Conservation (phyloP, 768 basidiomycete genomes). For the Guyanaporus albipodus region DNA sequence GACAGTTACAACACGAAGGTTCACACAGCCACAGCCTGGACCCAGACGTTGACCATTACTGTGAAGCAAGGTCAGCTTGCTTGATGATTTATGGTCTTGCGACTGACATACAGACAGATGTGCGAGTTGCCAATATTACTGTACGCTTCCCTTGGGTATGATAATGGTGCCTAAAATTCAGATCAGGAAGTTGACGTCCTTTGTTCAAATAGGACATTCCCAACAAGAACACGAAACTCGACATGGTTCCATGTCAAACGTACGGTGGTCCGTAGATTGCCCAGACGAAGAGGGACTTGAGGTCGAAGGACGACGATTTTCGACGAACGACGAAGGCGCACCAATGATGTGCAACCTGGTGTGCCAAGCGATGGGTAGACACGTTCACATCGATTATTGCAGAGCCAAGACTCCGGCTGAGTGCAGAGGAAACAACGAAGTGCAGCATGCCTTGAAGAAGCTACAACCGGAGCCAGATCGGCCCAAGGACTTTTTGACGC, state of each 20-base stretch:
- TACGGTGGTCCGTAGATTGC: slow-evolving; percentile 52
- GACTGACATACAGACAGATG: slow-evolving; percentile 36
- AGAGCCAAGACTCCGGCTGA: slow-evolving; percentile 31
- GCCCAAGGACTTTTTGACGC: slow-evolving; percentile 54
- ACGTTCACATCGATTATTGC: slow-evolving; percentile 55
- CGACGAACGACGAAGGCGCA: slow-evolving; percentile 49
- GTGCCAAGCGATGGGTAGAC: slow-evolving; percentile 49
- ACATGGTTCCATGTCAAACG: slow-evolving; percentile 59
- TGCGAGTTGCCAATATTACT: slow-evolving; percentile 53
- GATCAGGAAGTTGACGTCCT: neutral
- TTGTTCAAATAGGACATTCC: slow-evolving; percentile 41
- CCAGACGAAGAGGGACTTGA: slow-evolving; percentile 46
- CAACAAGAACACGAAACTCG: slow-evolving; percentile 57
- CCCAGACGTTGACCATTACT: slow-evolving; percentile 45
- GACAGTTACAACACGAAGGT: slow-evolving; percentile 41
- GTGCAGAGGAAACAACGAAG: slow-evolving; percentile 39
- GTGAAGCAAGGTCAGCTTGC: slow-evolving; percentile 40
- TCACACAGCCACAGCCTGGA: slow-evolving; percentile 47
- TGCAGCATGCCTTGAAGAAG: slow-evolving; percentile 40
- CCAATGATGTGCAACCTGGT: slow-evolving; percentile 60
- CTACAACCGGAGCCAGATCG: slow-evolving; percentile 43
- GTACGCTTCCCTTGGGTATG: slow-evolving; percentile 50
- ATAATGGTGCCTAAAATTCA: neutral
- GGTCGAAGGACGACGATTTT: slow-evolving; percentile 50
- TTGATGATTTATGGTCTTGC: neutral